Percentiles rank a stretch among this genome's conserved stretches.
Conservation (phyloP, 495 filamentous ascomycete genomes). For the Bacidia rubella region DNA sequence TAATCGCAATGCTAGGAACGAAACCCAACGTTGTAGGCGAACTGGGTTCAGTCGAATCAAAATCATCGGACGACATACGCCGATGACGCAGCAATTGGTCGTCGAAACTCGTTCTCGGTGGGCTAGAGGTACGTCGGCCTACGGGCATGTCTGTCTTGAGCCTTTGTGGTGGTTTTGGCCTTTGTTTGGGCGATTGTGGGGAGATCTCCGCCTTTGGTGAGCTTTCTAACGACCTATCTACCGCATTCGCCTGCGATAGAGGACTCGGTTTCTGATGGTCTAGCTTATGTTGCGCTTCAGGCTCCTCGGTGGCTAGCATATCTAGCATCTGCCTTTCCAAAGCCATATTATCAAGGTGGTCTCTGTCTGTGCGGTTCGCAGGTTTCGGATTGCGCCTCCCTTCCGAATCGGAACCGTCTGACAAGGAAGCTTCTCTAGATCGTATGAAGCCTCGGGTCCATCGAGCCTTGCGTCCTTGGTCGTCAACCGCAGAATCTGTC, state of each 20-base stretch:
- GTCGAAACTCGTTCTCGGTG: slow-evolving; percentile 11
- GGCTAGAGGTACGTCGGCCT: background rate
- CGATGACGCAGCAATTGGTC: slow-evolving; percentile 18
- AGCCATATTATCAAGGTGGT: slow-evolving; percentile 34
- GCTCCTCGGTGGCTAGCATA: slow-evolving; percentile 42
- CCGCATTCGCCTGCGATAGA: background rate
- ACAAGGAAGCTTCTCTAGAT: slow-evolving; percentile 17
- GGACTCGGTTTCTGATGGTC: background rate
- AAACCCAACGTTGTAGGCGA: slow-evolving; percentile 32
- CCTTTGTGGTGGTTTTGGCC: slow-evolving; percentile 8
- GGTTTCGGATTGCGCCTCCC: slow-evolving; percentile 4
- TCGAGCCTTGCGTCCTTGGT: slow-evolving; percentile 10
- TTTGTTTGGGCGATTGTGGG: background rate
- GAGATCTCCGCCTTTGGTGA: background rate
- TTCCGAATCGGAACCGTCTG: slow-evolving; percentile 12
- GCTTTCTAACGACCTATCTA: background rate
- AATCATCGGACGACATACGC: slow-evolving; percentile 33
- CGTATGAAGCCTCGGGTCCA: slow-evolving; percentile 15
- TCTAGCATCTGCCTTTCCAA: slow-evolving; percentile 56
- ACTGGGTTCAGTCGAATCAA: slow-evolving; percentile 34
- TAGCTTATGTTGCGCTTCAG: slow-evolving; percentile 22
- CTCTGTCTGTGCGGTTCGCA: slow-evolving; percentile 11
- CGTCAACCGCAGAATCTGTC: background rate
- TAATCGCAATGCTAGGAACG: slow-evolving; percentile 44
- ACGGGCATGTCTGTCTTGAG: slow-evolving; percentile 9